Base-by-base conservation (phyloP, 805 yeast genomes). In the Candida mattraensis region DNA sequence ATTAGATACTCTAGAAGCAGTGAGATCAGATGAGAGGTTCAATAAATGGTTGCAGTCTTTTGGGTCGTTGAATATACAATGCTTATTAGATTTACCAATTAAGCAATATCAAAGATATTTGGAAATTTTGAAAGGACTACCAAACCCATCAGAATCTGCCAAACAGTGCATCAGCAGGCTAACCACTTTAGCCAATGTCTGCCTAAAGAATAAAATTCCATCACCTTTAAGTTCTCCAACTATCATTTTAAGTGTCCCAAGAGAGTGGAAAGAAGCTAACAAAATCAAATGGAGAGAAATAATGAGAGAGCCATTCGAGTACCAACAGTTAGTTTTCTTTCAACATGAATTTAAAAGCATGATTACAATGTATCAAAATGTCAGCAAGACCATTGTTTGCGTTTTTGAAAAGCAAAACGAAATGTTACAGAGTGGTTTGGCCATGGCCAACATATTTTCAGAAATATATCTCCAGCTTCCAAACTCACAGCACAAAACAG, bases 211-310 rank as follows among this genome's bases (percentile, higher is more conserved):
- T 11, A 12, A 17, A 5, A 14, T 18, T 7, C 27, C 36, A 2
- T 12, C 29, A 2, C 29, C 32, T 13, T 9, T 39, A 27, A 17
- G 16, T 4, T 39, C 48, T 3, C 54, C 51, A n/a, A 16, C 27
- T 5, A 20, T 46, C 14, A 18, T 55, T n/a, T 32, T 33, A 4
- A 43, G 39, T 9, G 33, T 58, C 11, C 55, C 60, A 2, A 27
- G 22, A 1, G 6, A 11, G 3, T 56, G 61, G 60, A 58, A 50
- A 23, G 12, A 4, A 7, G 20, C 30, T 1, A 28, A 54, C 31
- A 52, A 46, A 28, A 19, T 18, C 8, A 45, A 42, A 30, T 54
- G 59, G 58, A 46, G 40, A 17, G 51, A 44, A 11, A 39, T 49
- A 2, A 13, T 24, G 11, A 42, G 38, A 31, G 42, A 39, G 23